Evolutionary conservation across 495 filamentous ascomycete genomes (phyloP), one percentile per base, ranked within the genome.

Genomic region (Podospora conica): DNA sequence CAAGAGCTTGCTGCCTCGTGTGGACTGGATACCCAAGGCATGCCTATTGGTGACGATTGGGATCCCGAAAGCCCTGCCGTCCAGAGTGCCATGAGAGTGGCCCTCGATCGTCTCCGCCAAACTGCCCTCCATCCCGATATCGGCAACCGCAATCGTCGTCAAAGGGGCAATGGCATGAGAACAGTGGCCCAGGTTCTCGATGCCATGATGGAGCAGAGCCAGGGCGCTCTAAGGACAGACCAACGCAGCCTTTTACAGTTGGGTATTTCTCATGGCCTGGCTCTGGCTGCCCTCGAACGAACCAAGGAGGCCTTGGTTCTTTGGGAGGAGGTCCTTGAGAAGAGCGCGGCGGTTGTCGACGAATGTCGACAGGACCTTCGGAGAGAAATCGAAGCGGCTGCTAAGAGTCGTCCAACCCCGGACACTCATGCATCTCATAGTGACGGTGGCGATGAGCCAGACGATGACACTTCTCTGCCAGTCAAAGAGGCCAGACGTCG

Each of bases 61-160:
- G 78, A 90, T 63, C 84, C 85, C 0, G 80, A 90, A 53, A 81
- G 86, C 64, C 75, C 81, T 4, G 64, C 60, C 0, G 78, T 79
- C 0, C 75, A 91, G 64, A 87, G 90, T 61, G 81, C 74, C 55
- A 93, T 95, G 90, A 73, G 76, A 11, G 66, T 70, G n/a, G 74
- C 75, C 12, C 75, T 83, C 12, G 78, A 83, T 59, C 71, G 74
- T 10, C 83, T 98, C 31, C 86, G 94, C 15, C 91, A 95, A 72
- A 91, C 89, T 1, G 92, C 91, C 65, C 82, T 97, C n/a, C 91
- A 97, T 76, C 90, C 94, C 3, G 79, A 93, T 64, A 84, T 92
- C 40, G 88, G 88, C 9, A 82, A 78, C 10, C 80, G 80, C n/a
- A 91, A 91, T 72, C 83, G 89, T 21, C 83, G 83, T 63, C 77